These are phyloP conservation scores for Lumnitzera racemosa DNA, from an alignment of 345 rosid genomes.

Conservation along the genomic window DNA sequence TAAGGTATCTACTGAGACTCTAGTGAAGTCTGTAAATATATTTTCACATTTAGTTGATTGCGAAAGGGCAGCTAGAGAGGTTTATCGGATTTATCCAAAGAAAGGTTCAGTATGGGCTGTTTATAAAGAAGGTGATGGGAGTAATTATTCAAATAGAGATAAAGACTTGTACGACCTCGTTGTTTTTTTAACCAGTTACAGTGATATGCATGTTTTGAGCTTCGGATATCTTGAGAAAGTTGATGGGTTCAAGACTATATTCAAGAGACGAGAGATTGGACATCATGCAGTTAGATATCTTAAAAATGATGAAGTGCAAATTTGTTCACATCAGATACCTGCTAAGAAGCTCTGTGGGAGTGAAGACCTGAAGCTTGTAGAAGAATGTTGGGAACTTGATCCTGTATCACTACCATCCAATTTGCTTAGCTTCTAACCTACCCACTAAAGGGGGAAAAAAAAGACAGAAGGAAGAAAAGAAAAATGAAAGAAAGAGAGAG, in stretches of 20 bases:
- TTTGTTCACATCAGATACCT: constrained; percentile 87
- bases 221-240: constrained; percentile 75
- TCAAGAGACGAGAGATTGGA: constrained; percentile 64
- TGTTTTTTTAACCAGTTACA: constrained; percentile 55
- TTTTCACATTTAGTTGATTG: constrained; percentile 68
- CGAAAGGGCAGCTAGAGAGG: constrained; percentile 72
- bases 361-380: constrained; percentile 32
- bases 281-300: constrained; percentile 56
- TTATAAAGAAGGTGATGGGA: constrained; percentile 26
- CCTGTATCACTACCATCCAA: constrained; percentile 60
- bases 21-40: constrained; percentile 34
- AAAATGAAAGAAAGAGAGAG: too few relatives aligned
- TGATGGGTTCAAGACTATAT: constrained; percentile 52
- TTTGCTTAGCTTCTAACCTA: constrained; percentile 15
- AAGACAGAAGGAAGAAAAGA: too few relatives aligned
- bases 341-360: constrained; percentile 53
- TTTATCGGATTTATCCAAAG: constrained; percentile 69
- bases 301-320: constrained; percentile 38
- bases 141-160: constrained; percentile 7
- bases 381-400: constrained; percentile 84
- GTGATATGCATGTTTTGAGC: constrained; percentile 67
- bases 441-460: too few relatives aligned
- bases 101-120: constrained; percentile 93
- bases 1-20: constrained; percentile 36
- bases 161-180: constrained; percentile 38